A percentile compares a stretch with the other conserved stretches of the same genome.
phyloP scores from a whole-genome alignment of 768 basidiomycete genomes.

The Naganishia friedmannii region DNA sequence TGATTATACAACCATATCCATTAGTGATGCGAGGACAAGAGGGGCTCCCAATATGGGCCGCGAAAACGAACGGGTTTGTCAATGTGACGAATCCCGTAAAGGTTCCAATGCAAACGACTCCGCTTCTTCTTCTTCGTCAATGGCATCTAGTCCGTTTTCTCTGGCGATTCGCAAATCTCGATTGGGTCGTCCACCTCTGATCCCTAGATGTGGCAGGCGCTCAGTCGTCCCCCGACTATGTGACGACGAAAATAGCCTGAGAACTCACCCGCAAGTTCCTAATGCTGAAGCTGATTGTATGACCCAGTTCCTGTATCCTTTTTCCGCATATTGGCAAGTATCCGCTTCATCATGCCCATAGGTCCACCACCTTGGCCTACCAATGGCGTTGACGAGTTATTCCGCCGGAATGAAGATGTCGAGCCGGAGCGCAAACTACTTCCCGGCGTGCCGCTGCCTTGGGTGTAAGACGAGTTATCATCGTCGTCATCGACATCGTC shows the following conservation, averaged over 20 bases:
- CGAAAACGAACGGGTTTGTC: neutral
- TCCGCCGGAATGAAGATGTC: constrained; percentile 1
- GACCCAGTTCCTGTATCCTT: neutral
- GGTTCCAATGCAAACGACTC: constrained; percentile 13
- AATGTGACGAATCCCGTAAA: neutral
- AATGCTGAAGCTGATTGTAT: constrained; percentile 13
- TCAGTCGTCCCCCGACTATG: neutral
- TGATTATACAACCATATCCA: neutral
- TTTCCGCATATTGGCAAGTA: constrained; percentile 22
- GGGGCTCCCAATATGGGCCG: too few relatives aligned
- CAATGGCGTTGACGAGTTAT: constrained; percentile 23
- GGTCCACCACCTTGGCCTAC: constrained; percentile 19
- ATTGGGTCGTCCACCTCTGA: neutral
- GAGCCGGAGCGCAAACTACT: constrained; percentile 21
- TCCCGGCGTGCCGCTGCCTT: constrained; percentile 16
- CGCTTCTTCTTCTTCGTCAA: constrained; percentile 12
- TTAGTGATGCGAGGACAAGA: constrained; percentile 10
- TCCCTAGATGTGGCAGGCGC: neutral
- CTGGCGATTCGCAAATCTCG: neutral
- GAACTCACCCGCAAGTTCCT: constrained; percentile 28
- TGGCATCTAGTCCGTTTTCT: constrained; percentile 2
- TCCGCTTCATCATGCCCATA: constrained; percentile 16
- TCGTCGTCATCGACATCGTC: constrained; percentile 36
- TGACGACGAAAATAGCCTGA: too few relatives aligned
- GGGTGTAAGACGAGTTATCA: constrained; percentile 17